Conservation (phyloP, 768 basidiomycete species). For the Podaxis sp. region DNA sequence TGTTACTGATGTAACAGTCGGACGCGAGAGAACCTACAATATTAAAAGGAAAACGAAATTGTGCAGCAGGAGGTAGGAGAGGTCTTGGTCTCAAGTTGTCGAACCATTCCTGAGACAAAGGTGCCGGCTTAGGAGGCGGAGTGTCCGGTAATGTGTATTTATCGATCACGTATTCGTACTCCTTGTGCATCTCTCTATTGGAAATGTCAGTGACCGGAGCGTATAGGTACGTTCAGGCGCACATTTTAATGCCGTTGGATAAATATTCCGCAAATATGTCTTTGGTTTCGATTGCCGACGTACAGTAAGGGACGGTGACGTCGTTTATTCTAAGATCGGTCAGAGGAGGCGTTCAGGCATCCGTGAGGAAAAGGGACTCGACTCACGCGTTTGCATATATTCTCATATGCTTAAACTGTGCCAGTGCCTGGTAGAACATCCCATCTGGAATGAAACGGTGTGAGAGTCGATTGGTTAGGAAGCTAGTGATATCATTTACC, state of each 20-base stretch:
- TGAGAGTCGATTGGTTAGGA: conserved; percentile 6
- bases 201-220: background rate
- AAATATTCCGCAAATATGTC: conserved; percentile 64
- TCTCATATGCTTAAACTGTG: conserved; percentile 62
- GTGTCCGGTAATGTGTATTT: conserved; percentile 45
- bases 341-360: background rate
- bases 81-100: conserved; percentile 39
- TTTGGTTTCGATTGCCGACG: conserved; percentile 66
- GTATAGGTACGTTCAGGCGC: conserved; percentile 22
- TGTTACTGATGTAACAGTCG: background rate
- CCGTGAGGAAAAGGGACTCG: background rate
- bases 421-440: conserved; percentile 74
- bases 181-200: conserved; percentile 52
- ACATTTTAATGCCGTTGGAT: conserved; percentile 64
- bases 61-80: conserved; percentile 58
- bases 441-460: conserved; percentile 42
- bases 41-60: conserved; percentile 67
- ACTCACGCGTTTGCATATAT: conserved; percentile 83
- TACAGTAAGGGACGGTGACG: conserved; percentile 79
- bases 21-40: conserved; percentile 44
- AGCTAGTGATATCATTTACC: conserved; percentile 35
- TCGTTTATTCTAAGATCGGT: conserved; percentile 58
- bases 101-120: conserved; percentile 48
- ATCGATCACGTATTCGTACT: conserved; percentile 58
- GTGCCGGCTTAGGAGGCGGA: conserved; percentile 41